Base-by-base conservation (phyloP, 2,329 filamentous ascomycete species). In the Cryphonectria japonica region DNA sequence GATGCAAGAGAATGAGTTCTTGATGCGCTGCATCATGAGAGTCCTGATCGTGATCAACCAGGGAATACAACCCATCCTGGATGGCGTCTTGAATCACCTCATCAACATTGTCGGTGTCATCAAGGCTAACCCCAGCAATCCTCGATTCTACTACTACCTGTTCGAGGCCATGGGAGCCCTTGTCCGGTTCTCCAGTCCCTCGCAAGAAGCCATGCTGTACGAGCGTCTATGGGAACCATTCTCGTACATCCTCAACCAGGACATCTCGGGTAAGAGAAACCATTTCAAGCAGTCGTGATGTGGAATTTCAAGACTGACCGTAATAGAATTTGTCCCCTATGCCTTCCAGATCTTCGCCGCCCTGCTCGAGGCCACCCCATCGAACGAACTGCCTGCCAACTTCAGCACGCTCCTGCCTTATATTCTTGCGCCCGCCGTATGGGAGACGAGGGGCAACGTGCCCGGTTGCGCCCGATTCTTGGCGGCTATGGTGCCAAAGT, bases 21-120 rank as follows among this genome's bases (percentile, higher is more conserved):
- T 99, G 78, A 98, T 99, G 95, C 93, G 94, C 77, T 99, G 96
- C 77, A 94, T 98, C 70, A 99, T 99, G 96, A 90, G 96, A 76
- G 95, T 99, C 16, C 85, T 99, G 72, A 94, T 99, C 75, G 95
- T 98, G 74, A 92, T 98, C 80, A 93, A 92, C 79, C 95, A 97
- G 64, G 92, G 90, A 39, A 89, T 95, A 19, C 82, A 91, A 2
- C 87, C 90, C 1, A 90, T 96, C 65, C 86, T 92, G 7, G 93
- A 97, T 75, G 88, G 87, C 75, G 89, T 97, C n/a, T 84, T 98
- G 68, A 88, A 89, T 67, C 94, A 97, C 79, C 88, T 99, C 71
- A 90, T 97, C 78, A 91, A 88, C 73, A 98, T 99, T 76, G 97
- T 95, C 65, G 92, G 92, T 77, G 91, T 97, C 75, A 98, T 98